Evolutionary conservation across 2,329 filamentous ascomycete species (phyloP), one percentile per base, ranked within the genome.

Genomic region (Myrmaecium sp.): DNA sequence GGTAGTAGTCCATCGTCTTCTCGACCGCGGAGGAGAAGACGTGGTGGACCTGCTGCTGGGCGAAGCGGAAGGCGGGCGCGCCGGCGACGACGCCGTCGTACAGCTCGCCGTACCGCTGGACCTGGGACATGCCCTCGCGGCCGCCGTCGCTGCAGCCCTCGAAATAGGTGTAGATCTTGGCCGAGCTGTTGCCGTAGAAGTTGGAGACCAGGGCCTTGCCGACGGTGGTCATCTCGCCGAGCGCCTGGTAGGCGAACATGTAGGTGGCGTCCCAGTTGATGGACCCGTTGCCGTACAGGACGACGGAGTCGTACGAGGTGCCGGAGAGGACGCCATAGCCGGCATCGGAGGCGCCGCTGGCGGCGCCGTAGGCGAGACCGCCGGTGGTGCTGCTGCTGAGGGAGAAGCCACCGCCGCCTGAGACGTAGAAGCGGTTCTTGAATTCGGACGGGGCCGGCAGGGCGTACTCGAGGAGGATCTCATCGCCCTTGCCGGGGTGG

Each of bases 101-200:
- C 36, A 62, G 36, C 29, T 58, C 52, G 6, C 55, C 57, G 36
- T 54, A 66, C 10, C 61, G 56, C 39, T 68, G 63, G 2, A 62
- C 47, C 40, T 66, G 62, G 30, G 51, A 56, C 51, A 50, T 57
- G 9, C 51, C 59, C 35, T 62, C 56, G 4, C 59, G 51, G 2
- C 58, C 64, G 12, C 63, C 63, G 27, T 67, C 62, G 8, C 61
- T 66, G 41, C 64, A 68, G 3, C 61, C 63, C 33, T 64, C 54
- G 35, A 60, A 68, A 44, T 66, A 66, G 2, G 59, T 49, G 40
- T 59, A 62, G 8, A 52, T 13, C 33, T 44, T 44, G 6, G 37
- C 34, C 20, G 26, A 17, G 14, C 29, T 29, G 20, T 31, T 21
- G 15, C 33, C 31, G 31, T 46, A 66, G 27, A 62, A 54, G 18